Base-by-base conservation (phyloP, 306 rosid genomes). In the Vigna unguiculata region DNA sequence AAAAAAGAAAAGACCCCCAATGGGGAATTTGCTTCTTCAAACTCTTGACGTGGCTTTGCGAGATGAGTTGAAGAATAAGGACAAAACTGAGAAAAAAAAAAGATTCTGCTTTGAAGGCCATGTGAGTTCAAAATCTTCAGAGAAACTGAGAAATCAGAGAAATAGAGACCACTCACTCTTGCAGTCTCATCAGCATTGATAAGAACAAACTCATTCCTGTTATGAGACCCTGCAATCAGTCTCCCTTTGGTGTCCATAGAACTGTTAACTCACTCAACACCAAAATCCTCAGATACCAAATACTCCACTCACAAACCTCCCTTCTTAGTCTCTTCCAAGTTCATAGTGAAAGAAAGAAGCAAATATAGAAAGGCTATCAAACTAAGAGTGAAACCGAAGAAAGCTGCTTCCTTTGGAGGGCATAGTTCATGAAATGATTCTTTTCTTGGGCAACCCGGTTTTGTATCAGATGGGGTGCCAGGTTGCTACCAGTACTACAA, bases 111-210 rank as follows among this genome's bases (percentile, higher is more conserved):
- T 10, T 40, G 66, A 77, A 54, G 30, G 65, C 55, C 20, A 55
- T 9, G 6, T 9, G 64, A 62, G 34, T 78, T 49, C 70, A 73
- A 78, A 20, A 43, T 52, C 81, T 38, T 64, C 51, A 17, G 34
- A 21, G 7, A 11, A 66, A 66, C 59, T 40, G 17, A 78, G 71
- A 63, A 70, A 64, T 47, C 11, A 32, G 47, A 32, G 67, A 43
- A 40, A 43, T 34, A 61, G 28, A 20, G 72, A 8, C 11, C 41
- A 84, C 96, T 86, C 71, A 91, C 96, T 72, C 93, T 77, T 52
- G 93, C 83, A 87, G 83, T 83, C 58, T 89, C 97, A 81, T 89
- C 97, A 11, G 94, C 97, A 85, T 89, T 88, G 92, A 91, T 89
- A 34, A 89, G 88, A 78, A 91, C 87, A 79, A 91, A 91, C 81